Evolutionary conservation across 2,329 filamentous ascomycete genomes (phyloP).

Genomic region (Apiospora kogelbergensis): DNA sequence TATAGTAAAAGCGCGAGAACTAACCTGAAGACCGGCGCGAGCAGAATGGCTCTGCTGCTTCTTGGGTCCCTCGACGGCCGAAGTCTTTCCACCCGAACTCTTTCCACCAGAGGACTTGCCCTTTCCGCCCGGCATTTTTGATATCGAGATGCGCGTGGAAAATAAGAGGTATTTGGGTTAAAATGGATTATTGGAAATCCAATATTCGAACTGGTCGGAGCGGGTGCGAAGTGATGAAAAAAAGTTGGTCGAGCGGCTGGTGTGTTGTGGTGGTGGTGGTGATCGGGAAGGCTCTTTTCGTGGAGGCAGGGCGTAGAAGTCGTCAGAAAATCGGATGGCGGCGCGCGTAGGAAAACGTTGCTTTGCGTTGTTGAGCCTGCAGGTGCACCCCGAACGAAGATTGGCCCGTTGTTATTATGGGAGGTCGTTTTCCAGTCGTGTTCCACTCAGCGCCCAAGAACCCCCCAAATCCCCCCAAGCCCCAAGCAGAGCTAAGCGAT

Average conservation of each 20-base stretch:
- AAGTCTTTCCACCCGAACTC: conserved; percentile 37
- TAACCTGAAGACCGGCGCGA: conserved; percentile 92
- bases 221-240: background rate
- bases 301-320: conserved; percentile 1
- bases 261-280: conserved; percentile 3
- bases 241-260: background rate
- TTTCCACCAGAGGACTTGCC: conserved; percentile 87
- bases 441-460: background rate
- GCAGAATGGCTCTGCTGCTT: conserved; percentile 96
- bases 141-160: conserved; percentile 5
- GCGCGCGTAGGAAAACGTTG: conserved; percentile 10
- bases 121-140: conserved; percentile 79
- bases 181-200: background rate
- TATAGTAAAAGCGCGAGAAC: conserved; percentile 33
- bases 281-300: conserved; percentile 6
- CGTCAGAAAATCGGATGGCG: conserved; percentile 11
- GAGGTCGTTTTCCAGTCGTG: background rate
- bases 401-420: background rate
- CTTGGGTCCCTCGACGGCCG: conserved; percentile 63
- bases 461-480: background rate
- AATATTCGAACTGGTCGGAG: background rate
- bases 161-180: background rate
- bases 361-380: background rate
- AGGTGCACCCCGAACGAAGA: background rate
- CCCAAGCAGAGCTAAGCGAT: background rate